Evolutionary conservation across 2,329 filamentous ascomycete genomes (phyloP).

Genomic region (Scorias spongiosa): DNA sequence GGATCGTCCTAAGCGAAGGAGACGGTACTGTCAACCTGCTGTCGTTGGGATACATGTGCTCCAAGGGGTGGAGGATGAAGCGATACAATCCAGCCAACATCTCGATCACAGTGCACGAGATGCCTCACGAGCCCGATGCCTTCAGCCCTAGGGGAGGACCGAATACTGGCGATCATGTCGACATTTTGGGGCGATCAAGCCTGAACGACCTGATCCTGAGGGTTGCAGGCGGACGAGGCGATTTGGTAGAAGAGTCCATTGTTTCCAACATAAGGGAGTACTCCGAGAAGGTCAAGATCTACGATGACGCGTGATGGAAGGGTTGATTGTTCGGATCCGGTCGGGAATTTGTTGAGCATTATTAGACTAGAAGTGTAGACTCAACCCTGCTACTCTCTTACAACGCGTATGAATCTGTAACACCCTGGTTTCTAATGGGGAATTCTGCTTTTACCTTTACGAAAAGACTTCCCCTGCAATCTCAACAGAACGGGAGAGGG

Average conservation of each 20-base stretch:
- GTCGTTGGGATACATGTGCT: slow-evolving; percentile 91
- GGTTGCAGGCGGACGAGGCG: slow-evolving; percentile 72
- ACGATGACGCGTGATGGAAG: slow-evolving; percentile 42
- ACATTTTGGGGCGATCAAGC: slow-evolving; percentile 77
- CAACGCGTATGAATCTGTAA: too few species aligned
- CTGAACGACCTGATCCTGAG: slow-evolving; percentile 82
- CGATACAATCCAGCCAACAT: slow-evolving; percentile 80
- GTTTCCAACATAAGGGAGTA: slow-evolving; percentile 73
- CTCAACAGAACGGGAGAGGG: too few species aligned
- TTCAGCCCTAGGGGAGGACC: slow-evolving; percentile 67
- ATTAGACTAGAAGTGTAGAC: too few species aligned
- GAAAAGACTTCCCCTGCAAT: too few species aligned
- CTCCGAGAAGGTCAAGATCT: slow-evolving; percentile 68
- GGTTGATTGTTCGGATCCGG: background rate
- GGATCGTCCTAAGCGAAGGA: slow-evolving; percentile 89
- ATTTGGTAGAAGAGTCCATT: slow-evolving; percentile 61
- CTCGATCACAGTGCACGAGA: slow-evolving; percentile 76
- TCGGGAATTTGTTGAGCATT: too few species aligned
- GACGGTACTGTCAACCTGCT: slow-evolving; percentile 93
- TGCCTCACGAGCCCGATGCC: slow-evolving; percentile 88
- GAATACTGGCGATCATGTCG: slow-evolving; percentile 76
- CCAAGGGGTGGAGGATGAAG: slow-evolving; percentile 83
- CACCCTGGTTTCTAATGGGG: too few species aligned
- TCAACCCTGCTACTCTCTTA: too few species aligned
- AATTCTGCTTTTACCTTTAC: too few species aligned